Conservation (phyloP, 768 basidiomycete genomes). For the Tylopilus plumbeoviolaceoides region DNA sequence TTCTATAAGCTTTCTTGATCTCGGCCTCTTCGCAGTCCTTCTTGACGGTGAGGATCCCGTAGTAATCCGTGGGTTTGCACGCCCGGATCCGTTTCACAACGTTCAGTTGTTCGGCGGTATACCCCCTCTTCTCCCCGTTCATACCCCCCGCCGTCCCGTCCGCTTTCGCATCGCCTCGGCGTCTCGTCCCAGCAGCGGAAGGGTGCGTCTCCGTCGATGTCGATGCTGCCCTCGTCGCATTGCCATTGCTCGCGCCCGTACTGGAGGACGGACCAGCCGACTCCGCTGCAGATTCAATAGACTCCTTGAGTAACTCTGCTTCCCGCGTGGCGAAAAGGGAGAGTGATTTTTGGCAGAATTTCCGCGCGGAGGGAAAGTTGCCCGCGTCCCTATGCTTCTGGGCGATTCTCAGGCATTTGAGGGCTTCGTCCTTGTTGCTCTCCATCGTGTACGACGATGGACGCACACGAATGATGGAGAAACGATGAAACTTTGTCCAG, state of each 20-base stretch:
- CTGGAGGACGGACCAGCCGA: conserved; percentile 40
- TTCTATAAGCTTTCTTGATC: conserved; percentile 93
- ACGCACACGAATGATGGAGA: conserved; percentile 8
- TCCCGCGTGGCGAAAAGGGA: conserved; percentile 76
- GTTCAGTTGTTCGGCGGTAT: conserved; percentile 76
- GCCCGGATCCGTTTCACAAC: conserved; percentile 81
- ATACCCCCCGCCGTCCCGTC: conserved; percentile 58
- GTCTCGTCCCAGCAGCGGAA: conserved; percentile 67
- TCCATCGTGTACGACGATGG: conserved; percentile 47
- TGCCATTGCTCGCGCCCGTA: conserved; percentile 29
- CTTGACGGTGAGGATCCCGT: conserved; percentile 81
- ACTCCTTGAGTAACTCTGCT: conserved; percentile 61
- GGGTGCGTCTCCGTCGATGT: conserved; percentile 65
- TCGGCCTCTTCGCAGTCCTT: conserved; percentile 80
- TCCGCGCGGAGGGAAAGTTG: conserved; percentile 74
- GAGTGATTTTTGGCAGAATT: conserved; percentile 87
- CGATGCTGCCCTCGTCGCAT: conserved; percentile 38
- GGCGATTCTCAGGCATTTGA: conserved; percentile 77
- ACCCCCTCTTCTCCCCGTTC: conserved; percentile 76
- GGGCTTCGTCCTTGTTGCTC: conserved; percentile 88
- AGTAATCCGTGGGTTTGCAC: conserved; percentile 90
- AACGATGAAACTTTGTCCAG: conserved; percentile 7
- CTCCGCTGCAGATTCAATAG: conserved; percentile 49
- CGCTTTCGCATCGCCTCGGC: conserved; percentile 43
- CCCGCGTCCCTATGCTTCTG: conserved; percentile 67